A percentile compares a stretch with the other conserved stretches of the same genome.
phyloP scores from a whole-genome alignment of 148 eudicot genomes.

The Vaccinium corymbosum region DNA sequence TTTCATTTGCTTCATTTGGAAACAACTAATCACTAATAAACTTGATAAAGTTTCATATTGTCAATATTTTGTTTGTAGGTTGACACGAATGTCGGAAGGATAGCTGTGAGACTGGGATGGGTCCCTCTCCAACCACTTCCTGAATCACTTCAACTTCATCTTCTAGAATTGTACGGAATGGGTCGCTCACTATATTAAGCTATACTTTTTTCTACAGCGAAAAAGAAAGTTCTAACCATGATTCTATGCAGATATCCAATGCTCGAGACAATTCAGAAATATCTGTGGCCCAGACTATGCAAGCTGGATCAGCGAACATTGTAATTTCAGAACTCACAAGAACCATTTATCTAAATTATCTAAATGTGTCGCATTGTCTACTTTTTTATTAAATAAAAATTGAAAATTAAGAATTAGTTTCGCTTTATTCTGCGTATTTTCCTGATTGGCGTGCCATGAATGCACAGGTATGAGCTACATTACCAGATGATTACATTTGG shows the following conservation, averaged over 20 bases:
- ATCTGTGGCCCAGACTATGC: constrained; percentile 70
- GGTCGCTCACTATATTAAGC: not conserved
- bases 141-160: constrained; percentile 55
- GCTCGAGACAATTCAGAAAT: constrained; percentile 61
- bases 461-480: constrained; percentile 61
- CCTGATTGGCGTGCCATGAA: constrained; percentile 20
- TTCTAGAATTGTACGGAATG: constrained; percentile 47
- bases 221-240: not conserved
- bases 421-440: constrained; percentile 4
- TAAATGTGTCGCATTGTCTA: not conserved
- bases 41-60: not conserved
- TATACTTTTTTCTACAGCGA: not conserved
- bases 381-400: not conserved
- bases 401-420: not conserved
- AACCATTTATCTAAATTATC: not conserved
- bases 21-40: not conserved
- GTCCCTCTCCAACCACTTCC: constrained; percentile 63
- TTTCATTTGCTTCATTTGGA: constrained; percentile 11
- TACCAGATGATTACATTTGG: constrained; percentile 81
- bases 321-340: constrained; percentile 33
- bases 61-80: constrained; percentile 29
- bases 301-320: constrained; percentile 60
- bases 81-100: constrained; percentile 56
- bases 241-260: constrained; percentile 47
- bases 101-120: constrained; percentile 62